Percentiles rank a stretch among this genome's conserved stretches.
Evolutionary conservation across 371 early-diverging fungal genomes (phyloP).

Genomic region (Mortierella sp.): DNA sequence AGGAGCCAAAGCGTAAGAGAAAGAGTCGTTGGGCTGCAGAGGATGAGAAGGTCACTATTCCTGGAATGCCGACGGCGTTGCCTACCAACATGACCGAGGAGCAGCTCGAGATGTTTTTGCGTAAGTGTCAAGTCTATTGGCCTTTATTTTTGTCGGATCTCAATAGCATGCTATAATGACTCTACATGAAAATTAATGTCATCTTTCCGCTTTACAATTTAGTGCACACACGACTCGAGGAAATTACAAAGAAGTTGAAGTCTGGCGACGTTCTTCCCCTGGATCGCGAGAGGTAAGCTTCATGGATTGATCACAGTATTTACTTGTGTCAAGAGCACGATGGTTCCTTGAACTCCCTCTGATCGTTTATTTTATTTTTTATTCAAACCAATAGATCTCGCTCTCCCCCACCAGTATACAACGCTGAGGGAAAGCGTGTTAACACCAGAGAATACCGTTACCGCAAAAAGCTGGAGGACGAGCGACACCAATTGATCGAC

Average conservation of each 20-base stretch:
- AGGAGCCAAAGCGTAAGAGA: conserved; percentile 68
- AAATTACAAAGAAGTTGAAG: conserved; percentile 86
- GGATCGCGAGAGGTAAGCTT: conserved; percentile 73
- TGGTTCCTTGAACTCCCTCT: background rate
- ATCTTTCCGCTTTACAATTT: conserved; percentile 4
- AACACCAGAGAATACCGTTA: conserved; percentile 96
- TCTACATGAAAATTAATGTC: background rate
- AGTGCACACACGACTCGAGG: conserved; percentile 91
- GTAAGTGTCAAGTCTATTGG: conserved; percentile 61
- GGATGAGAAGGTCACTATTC: conserved; percentile 76
- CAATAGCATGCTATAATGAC: background rate
- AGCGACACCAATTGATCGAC: conserved; percentile 91
- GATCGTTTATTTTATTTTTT: background rate
- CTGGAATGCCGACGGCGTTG: conserved; percentile 87
- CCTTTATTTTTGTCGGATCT: background rate
- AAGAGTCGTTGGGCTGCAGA: conserved; percentile 92
- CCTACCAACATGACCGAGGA: conserved; percentile 82
- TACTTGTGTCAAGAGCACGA: background rate
- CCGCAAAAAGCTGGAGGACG: conserved; percentile 93
- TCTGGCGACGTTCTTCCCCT: conserved; percentile 87
- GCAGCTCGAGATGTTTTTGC: conserved; percentile 86
- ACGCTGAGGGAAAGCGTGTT: conserved; percentile 92
- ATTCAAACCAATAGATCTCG: conserved; percentile 76
- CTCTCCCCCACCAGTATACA: conserved; percentile 94
- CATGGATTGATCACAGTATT: background rate